Conservation (phyloP, 495 filamentous ascomycete species). For the Tetracladium setigerum region DNA sequence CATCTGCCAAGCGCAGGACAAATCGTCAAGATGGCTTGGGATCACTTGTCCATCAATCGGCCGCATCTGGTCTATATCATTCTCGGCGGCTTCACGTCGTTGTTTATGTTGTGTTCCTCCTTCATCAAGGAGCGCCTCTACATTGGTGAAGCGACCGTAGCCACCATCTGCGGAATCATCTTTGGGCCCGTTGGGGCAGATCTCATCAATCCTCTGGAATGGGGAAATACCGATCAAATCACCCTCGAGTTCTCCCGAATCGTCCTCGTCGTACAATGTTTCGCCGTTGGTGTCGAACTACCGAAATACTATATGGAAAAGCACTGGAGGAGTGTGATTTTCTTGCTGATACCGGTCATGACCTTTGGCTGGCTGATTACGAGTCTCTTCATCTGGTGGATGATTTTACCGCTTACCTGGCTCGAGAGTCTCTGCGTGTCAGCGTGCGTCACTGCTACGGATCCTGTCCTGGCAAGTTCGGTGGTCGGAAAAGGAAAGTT, state of each 20-base stretch:
- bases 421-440: constrained; percentile 79
- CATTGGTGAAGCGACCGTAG: constrained; percentile 97
- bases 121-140: constrained; percentile 98
- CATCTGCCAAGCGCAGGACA: background rate
- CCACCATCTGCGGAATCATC: constrained; percentile 92
- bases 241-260: constrained; percentile 96
- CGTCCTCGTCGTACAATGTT: constrained; percentile 98
- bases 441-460: constrained; percentile 95
- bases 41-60: constrained; percentile 85
- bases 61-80: constrained; percentile 98
- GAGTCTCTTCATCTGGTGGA: constrained; percentile 94
- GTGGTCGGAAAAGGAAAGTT: constrained; percentile 99
- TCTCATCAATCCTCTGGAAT: constrained; percentile 74
- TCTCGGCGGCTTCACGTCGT: constrained; percentile 90
- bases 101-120: constrained; percentile 98
- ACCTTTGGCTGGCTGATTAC: constrained; percentile 93
- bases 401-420: constrained; percentile 77
- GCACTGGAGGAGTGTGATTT: constrained; percentile 89
- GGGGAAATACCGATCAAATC: constrained; percentile 93
- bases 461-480: constrained; percentile 94
- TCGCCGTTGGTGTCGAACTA: constrained; percentile 97
- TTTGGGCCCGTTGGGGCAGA: constrained; percentile 94
- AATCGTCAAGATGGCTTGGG: constrained; percentile 70
- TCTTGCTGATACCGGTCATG: constrained; percentile 93
- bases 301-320: constrained; percentile 97